Evolutionary conservation across 176 grass and related monocot species (phyloP).

Genomic region (Ananas comosus): DNA sequence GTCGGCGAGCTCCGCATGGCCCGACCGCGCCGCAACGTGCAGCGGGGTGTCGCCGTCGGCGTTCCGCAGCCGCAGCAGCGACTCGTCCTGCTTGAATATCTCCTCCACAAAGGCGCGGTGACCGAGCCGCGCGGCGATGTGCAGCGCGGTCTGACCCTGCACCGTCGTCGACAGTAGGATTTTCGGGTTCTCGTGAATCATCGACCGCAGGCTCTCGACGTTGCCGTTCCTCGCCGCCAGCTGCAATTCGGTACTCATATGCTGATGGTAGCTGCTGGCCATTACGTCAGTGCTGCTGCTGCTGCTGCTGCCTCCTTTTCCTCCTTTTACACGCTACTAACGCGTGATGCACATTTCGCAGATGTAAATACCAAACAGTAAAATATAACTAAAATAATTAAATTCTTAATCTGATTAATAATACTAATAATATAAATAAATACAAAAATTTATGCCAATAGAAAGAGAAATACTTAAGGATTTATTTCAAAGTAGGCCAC

Average conservation of each 20-base stretch:
- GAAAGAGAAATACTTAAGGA: no score
- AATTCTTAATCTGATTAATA: no score
- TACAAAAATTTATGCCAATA: no score
- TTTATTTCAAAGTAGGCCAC: no score
- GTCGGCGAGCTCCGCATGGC: constrained; percentile 17
- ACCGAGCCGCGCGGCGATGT: constrained; percentile 38
- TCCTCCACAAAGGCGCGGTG: constrained; percentile 16
- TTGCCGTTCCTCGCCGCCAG: constrained; percentile 34
- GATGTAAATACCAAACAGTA: no score
- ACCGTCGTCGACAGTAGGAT: constrained; percentile 37
- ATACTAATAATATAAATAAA: no score
- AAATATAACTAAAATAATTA: no score
- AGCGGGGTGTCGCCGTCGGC: constrained; percentile 51
- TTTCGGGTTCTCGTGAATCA: neutral
- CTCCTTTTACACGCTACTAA: no score
- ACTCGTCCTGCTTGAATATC: neutral
- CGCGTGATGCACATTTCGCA: no score
- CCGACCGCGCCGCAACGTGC: constrained; percentile 44
- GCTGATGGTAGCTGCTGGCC: neutral
- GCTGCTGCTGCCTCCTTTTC: no score
- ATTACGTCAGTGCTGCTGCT: no score
- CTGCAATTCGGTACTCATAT: constrained; percentile 38
- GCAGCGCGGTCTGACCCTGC: constrained; percentile 43
- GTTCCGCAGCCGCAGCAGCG: constrained; percentile 27
- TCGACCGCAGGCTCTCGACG: neutral